Conservation (phyloP, 306 rosid species). For the Lithocarpus polystachyus region DNA sequence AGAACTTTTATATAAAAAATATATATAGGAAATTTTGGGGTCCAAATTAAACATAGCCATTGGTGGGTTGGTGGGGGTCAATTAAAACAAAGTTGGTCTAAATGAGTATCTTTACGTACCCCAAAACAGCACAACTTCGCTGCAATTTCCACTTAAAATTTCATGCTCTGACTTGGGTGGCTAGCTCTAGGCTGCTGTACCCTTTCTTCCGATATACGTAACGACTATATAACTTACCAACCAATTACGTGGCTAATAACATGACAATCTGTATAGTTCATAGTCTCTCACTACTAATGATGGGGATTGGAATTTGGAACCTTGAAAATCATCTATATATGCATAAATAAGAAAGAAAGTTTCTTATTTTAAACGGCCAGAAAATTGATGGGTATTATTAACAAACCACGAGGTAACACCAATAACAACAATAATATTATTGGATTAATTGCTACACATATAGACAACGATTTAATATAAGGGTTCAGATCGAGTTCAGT, state of each 20-base stretch:
- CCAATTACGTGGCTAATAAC: neutral
- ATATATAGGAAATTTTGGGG: no score
- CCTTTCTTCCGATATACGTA: no score
- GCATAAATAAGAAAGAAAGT: no score
- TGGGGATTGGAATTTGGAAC: neutral
- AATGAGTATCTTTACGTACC: neutral
- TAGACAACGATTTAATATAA: no score
- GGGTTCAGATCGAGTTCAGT: rapidly evolving
- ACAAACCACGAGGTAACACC: no score
- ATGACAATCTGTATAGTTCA: neutral
- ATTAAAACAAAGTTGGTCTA: constrained; percentile 12
- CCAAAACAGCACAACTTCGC: neutral
- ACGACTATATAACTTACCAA: neutral
- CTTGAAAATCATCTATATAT: no score
- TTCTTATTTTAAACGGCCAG: no score
- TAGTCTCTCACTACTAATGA: neutral
- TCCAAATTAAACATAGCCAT: neutral
- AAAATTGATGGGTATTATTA: no score
- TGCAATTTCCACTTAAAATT: neutral
- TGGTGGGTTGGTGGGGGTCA: constrained; percentile 6
- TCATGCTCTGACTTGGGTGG: neutral
- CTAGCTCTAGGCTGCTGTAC: neutral
- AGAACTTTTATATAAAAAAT: neutral
- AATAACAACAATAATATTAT: no score
- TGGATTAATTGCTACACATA: no score